Evolutionary conservation across 176 grass and related monocot genomes (phyloP), one percentile per base, ranked within the genome.

Genomic region (Chloris gayana): DNA sequence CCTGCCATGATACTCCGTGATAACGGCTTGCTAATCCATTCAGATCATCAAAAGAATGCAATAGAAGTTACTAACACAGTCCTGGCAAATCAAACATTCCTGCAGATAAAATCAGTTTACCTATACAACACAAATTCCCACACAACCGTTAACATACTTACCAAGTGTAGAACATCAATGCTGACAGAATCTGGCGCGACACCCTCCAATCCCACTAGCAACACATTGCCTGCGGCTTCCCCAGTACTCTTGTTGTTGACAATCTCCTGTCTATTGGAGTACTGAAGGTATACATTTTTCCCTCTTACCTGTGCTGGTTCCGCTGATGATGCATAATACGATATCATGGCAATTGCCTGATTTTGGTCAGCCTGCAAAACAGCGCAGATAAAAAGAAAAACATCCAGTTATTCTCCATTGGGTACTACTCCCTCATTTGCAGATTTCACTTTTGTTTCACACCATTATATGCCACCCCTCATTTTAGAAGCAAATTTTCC

Each of bases 231-330:
- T 11, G 86, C 83, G 66, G 90, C 72, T 62, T 92, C 94, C 84
- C 91, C 94, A 13, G 84, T 82, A 69, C 74, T 88, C 83, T 94
- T 97, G 82, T 76, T 94, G 60, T 97, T 97, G 65, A 89, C 71
- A 79, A 94, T 97, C 80, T 97, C 94, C 76, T 91, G 85, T 78
- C 91, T 93, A 86, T 97, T 97, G 32, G 94, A 97, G 78, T 97
- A 97, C 76, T 97, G 94, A 82, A 97, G 91, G 77, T 97, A 97
- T 30, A 97, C 94, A 79, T 93, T 94, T 84, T 97, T 94, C 45
- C 94, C 94, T 85, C 94, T 86, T 87, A 97, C 91, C 86, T 97
- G 94, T 15, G 94, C 94, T 60, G 91, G 91, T 66, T 97, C 94
- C 18, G 94, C 86, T 68, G 94, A 87, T 1, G 94, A 94, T 24